Evolutionary conservation across 768 basidiomycete species (phyloP).

Genomic region (Collybia nuda): DNA sequence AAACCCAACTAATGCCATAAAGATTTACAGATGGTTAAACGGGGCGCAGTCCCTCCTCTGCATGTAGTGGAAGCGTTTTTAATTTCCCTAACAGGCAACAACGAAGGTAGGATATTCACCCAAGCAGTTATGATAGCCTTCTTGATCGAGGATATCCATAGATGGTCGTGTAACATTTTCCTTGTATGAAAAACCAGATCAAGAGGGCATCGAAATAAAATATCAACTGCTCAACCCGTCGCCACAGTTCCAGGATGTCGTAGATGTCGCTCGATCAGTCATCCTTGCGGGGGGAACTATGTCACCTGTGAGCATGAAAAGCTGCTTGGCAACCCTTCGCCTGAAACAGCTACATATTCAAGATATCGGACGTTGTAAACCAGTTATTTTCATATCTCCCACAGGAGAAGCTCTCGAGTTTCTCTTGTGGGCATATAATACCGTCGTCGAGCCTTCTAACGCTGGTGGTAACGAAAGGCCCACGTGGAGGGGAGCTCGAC

Average conservation of each 20-base stretch:
- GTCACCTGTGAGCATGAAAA: slow-evolving; percentile 75
- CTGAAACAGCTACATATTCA: not conserved
- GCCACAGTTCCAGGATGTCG: slow-evolving; percentile 81
- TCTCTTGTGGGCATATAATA: slow-evolving; percentile 93
- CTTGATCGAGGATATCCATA: slow-evolving; percentile 22
- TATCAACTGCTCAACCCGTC: slow-evolving; percentile 94
- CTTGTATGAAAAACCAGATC: slow-evolving; percentile 33
- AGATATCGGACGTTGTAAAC: slow-evolving; percentile 86
- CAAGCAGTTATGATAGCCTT: not conserved
- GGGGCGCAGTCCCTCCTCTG: slow-evolving; percentile 67
- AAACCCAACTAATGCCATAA: not conserved
- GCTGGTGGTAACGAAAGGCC: slow-evolving; percentile 72
- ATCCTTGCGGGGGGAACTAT: slow-evolving; percentile 96
- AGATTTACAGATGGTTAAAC: slow-evolving; percentile 16
- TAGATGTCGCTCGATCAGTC: slow-evolving; percentile 79
- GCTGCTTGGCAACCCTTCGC: not conserved
- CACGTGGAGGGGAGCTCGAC: slow-evolving; percentile 68
- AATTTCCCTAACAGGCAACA: slow-evolving; percentile 71
- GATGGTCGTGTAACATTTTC: slow-evolving; percentile 78
- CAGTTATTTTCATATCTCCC: slow-evolving; percentile 78
- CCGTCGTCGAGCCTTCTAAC: slow-evolving; percentile 77
- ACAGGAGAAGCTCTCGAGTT: slow-evolving; percentile 62
- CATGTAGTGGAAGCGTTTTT: slow-evolving; percentile 81
- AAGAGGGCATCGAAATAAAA: slow-evolving; percentile 64
- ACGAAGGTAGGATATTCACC: slow-evolving; percentile 52